Evolutionary conservation across 2,329 filamentous ascomycete genomes (phyloP).

Genomic region (Fusarium buharicum): DNA sequence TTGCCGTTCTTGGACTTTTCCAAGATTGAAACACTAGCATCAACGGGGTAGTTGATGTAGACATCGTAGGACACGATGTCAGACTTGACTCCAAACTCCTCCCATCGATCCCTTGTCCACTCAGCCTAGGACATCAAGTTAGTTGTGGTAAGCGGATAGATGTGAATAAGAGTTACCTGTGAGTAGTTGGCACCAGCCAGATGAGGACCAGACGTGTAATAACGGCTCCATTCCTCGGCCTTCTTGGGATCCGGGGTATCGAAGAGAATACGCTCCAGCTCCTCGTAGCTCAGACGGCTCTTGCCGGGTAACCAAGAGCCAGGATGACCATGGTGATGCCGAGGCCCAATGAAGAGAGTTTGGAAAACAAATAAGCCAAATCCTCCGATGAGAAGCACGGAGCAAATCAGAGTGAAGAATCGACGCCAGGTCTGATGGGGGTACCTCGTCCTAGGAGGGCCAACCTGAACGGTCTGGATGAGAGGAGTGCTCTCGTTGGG

Average conservation of each 20-base stretch:
- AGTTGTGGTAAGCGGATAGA: not conserved
- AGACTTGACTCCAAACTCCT: conserved; percentile 74
- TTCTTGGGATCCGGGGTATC: conserved; percentile 67
- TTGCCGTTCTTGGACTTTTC: conserved; percentile 53
- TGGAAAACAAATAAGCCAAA: conserved; percentile 62
- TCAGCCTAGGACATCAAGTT: conserved; percentile 62
- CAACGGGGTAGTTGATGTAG: conserved; percentile 81
- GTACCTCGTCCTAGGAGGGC: conserved; percentile 64
- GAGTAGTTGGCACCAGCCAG: conserved; percentile 81
- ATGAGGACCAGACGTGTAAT: conserved; percentile 81
- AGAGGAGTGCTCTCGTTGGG: conserved; percentile 71
- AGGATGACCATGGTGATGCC: conserved; percentile 49
- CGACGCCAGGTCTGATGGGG: conserved; percentile 70
- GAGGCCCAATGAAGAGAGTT: conserved; percentile 55
- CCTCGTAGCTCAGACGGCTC: conserved; percentile 53
- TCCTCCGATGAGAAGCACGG: conserved; percentile 63
- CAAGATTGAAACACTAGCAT: conserved; percentile 75
- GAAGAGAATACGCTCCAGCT: conserved; percentile 67
- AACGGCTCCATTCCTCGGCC: conserved; percentile 77
- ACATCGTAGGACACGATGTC: conserved; percentile 77
- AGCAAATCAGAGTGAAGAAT: conserved; percentile 71
- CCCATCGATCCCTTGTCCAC: conserved; percentile 80
- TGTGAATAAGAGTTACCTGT: conserved; percentile 57
- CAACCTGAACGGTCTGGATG: conserved; percentile 70
- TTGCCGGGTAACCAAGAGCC: conserved; percentile 45